Evolutionary conservation across 352 stramenopile genomes (phyloP).

Genomic region (Phytophthora syringae): DNA sequence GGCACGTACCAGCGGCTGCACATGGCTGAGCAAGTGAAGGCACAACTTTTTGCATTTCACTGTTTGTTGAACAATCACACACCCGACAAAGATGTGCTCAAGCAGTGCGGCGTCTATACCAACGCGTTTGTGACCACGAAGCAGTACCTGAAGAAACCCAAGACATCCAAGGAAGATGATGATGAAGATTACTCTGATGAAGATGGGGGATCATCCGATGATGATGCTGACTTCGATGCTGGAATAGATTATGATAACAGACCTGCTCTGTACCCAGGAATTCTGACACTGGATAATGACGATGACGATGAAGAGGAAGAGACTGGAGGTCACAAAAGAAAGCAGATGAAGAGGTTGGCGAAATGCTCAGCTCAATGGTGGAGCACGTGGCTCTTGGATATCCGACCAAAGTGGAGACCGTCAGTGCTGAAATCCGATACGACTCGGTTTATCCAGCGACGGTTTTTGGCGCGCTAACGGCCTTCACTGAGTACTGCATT

Average conservation of each 20-base stretch:
- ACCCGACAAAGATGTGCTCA: conserved; percentile 85
- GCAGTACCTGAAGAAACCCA: conserved; percentile 60
- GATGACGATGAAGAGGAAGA: conserved; percentile 54
- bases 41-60: conserved; percentile 89
- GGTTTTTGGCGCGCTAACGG: conserved; percentile 47
- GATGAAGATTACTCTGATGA: conserved; percentile 84
- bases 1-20: conserved; percentile 66
- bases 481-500: conserved; percentile 83
- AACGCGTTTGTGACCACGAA: conserved; percentile 84
- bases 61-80: conserved; percentile 89
- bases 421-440: conserved; percentile 50
- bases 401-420: conserved; percentile 47
- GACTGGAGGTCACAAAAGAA: conserved; percentile 56
- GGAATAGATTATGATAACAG: conserved; percentile 45
- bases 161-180: conserved; percentile 57
- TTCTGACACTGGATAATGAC: conserved; percentile 55
- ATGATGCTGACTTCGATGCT: conserved; percentile 79
- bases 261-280: conserved; percentile 62
- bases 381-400: conserved; percentile 88
- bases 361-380: conserved; percentile 78
- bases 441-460: conserved; percentile 65
- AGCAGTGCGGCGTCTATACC: conserved; percentile 85
- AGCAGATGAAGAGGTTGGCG: conserved; percentile 67
- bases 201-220: conserved; percentile 67
- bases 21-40: conserved; percentile 89